Base-by-base conservation (phyloP, 2,329 filamentous ascomycete genomes). In the Aspergillus neoniger region DNA sequence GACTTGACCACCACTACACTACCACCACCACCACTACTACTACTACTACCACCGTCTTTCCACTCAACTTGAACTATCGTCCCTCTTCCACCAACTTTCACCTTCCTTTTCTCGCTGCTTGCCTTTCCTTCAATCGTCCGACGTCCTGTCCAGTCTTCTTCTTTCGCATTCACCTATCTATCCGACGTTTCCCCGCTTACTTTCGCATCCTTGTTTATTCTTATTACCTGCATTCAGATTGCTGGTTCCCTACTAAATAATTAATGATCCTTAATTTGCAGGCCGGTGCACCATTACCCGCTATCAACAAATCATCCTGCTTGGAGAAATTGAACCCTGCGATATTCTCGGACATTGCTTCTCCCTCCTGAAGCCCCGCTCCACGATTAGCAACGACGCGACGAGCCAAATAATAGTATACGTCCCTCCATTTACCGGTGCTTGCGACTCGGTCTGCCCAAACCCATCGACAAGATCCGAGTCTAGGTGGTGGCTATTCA, bases 111-210 rank as follows among this genome's bases (percentile, higher is more conserved):
- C 15, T 25, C 39, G n/a, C 21, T 53, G 14, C 25, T 21, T 54
- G 28, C 41, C 53, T 44, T 21, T 54, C 38, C 43, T 50, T 62
- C 30, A 61, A 51, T 60, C 62, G 61, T 67, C 62, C 63, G 59
- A 53, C 61, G 60, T 65, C 60, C 53, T 55, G 63, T 58, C 25
- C 43, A 48, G 61, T 54, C 57, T 57, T 57, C 57, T 57, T 57
- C 57, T 55, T 57, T 57, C 57, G 52, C 48, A 57, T 50, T 54
- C 14, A 54, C 38, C 44, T 61, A 49, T 63, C 63, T 66, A 60
- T 65, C 64, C 64, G 66, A 66, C 63, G 64, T 69, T 67, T 61
- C 65, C 50, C 44, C 58, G 19, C 55, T 15, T 60, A 58, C 64
- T 70, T 68, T 64, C 69, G 44, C 44, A 67, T 68, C 58, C 61